These are phyloP conservation scores for Wickerhamomyces sp. DNA, from an alignment of 1,139 yeast species.

Conservation along the genomic window DNA sequence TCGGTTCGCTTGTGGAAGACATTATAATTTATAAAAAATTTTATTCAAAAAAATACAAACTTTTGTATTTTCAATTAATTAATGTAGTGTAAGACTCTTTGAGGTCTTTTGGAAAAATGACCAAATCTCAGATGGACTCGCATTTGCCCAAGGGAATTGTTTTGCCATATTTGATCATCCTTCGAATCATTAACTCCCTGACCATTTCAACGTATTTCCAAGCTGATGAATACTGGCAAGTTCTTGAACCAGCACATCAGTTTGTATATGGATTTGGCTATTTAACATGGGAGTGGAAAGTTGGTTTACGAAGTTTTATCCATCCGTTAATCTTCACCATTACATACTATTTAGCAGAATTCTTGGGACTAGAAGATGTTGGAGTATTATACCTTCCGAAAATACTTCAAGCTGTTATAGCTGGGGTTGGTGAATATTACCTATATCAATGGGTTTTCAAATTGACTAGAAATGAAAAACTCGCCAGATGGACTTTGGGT, in stretches of 20 bases:
- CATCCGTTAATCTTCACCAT: conserved; percentile 66
- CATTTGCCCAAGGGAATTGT: conserved; percentile 11
- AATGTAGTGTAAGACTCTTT: too few species aligned
- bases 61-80: background rate
- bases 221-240: conserved; percentile 94
- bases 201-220: conserved; percentile 76
- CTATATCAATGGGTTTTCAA: conserved; percentile 44
- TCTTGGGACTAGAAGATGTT: conserved; percentile 28
- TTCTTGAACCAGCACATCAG: conserved; percentile 86
- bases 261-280: conserved; percentile 77
- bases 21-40: background rate
- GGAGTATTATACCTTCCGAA: conserved; percentile 53
- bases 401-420: conserved; percentile 61
- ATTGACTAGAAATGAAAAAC: conserved; percentile 31
- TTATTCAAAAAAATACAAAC: background rate
- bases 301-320: conserved; percentile 67
- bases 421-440: conserved; percentile 68
- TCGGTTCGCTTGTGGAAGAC: conserved; percentile 24
- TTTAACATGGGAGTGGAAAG: conserved; percentile 92
- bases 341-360: conserved; percentile 11
- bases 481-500: conserved; percentile 44
- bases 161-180: conserved; percentile 25
- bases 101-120: background rate
- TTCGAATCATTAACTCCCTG: conserved; percentile 61
- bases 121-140: background rate